Evolutionary conservation across 2,329 filamentous ascomycete genomes (phyloP).

Genomic region (Cordyceps cateniannulata): DNA sequence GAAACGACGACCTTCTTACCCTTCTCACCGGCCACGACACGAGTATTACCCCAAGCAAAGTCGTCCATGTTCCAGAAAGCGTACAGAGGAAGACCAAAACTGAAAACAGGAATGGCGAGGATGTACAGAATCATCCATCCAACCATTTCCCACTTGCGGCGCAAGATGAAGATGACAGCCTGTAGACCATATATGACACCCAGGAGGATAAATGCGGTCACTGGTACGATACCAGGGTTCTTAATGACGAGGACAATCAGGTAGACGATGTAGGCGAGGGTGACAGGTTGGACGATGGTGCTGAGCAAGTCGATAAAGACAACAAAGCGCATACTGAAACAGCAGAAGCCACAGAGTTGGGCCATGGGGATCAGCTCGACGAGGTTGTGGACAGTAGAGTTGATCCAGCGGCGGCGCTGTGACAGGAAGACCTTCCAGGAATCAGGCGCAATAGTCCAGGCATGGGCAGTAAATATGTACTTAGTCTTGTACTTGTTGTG

Average conservation of each 20-base stretch:
- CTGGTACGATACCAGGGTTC: slow-evolving; percentile 60
- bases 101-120: slow-evolving; percentile 83
- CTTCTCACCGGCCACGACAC: slow-evolving; percentile 89
- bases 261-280: slow-evolving; percentile 82
- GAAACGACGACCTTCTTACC: slow-evolving; percentile 89
- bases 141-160: slow-evolving; percentile 98
- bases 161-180: slow-evolving; percentile 91
- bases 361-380: slow-evolving; percentile 89
- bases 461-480: slow-evolving; percentile 86
- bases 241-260: slow-evolving; percentile 68
- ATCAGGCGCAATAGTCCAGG: slow-evolving; percentile 95
- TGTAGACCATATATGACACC: slow-evolving; percentile 97
- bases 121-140: slow-evolving; percentile 99
- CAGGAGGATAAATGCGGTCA: slow-evolving; percentile 83
- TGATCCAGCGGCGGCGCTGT: slow-evolving; percentile 98
- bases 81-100: slow-evolving; percentile 83
- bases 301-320: slow-evolving; percentile 91
- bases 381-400: slow-evolving; percentile 96
- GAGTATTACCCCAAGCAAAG: slow-evolving; percentile 98
- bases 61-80: slow-evolving; percentile 99
- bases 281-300: slow-evolving; percentile 87
- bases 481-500: slow-evolving; percentile 97
- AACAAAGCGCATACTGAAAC: slow-evolving; percentile 98
- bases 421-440: slow-evolving; percentile 93
- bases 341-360: slow-evolving; percentile 98